phyloP scores from a whole-genome alignment of 306 rosid genomes.

The Arachis hypogaea region DNA sequence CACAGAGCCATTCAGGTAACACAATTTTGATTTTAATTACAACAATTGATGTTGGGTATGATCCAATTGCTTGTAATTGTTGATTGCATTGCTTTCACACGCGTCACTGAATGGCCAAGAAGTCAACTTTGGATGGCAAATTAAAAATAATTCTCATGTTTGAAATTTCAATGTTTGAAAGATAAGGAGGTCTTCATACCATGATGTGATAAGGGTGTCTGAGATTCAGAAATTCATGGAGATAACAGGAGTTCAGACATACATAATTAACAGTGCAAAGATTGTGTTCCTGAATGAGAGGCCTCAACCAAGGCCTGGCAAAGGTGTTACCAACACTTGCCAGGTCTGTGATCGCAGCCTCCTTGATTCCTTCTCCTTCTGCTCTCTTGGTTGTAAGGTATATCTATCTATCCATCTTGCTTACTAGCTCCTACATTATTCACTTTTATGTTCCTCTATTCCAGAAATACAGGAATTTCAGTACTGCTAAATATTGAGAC shows the following conservation, averaged over 20 bases:
- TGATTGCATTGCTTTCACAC: slow-evolving; percentile 23
- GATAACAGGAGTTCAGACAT: slow-evolving; percentile 65
- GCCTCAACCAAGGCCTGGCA: slow-evolving; percentile 71
- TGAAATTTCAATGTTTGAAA: slow-evolving; percentile 3
- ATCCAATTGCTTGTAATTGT: no score
- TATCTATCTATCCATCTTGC: no score
- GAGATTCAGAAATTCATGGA: slow-evolving; percentile 74
- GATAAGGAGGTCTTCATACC: slow-evolving; percentile 82
- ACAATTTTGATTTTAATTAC: background rate
- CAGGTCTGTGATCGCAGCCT: slow-evolving; percentile 62
- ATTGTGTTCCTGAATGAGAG: slow-evolving; percentile 75
- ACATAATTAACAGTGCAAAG: slow-evolving; percentile 68
- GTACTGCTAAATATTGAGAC: no score
- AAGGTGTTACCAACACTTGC: slow-evolving; percentile 67
- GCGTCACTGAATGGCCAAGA: slow-evolving; percentile 37
- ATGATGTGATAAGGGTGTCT: slow-evolving; percentile 74
- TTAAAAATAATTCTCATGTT: slow-evolving; percentile 21
- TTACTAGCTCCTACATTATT: slow-evolving; percentile 1
- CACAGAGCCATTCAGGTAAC: slow-evolving; percentile 69
- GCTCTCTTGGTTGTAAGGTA: slow-evolving; percentile 79
- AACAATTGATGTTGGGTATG: no score
- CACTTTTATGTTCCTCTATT: no score
- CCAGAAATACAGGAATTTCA: no score
- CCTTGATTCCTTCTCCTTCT: slow-evolving; percentile 67
- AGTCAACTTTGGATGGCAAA: slow-evolving; percentile 51